Evolutionary conservation across 495 filamentous ascomycete genomes (phyloP), one percentile per base, ranked within the genome.

Genomic region (Daldinia concentrica): DNA sequence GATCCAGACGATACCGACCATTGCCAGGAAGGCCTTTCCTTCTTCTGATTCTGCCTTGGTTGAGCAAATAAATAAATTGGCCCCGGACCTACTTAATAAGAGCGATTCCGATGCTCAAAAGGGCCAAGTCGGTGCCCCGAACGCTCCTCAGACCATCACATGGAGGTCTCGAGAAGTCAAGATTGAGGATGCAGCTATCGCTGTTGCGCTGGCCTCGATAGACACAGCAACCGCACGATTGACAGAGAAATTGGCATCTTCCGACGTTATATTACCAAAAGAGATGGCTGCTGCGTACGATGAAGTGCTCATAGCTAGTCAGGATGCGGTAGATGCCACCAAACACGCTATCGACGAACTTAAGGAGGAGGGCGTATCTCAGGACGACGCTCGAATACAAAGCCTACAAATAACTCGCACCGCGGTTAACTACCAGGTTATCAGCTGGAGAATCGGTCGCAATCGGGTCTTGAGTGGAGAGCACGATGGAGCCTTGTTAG

Each of bases 101-200:
- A 87, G 88, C 43, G 86, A 86, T 11, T 80, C 83, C 3, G 89
- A 87, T 57, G 86, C 84, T 29, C 85, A 86, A 78, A 82, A 84
- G 78, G 83, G 83, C 66, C 64, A 84, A 34, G 81, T 74, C 64
- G 86, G 80, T 59, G 80, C 79, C 64, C 88, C 90, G 56, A 83
- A 88, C 45, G 81, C 90, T 6, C 91, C 94, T 0, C 89, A 90
- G 72, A 92, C 87, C 11, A 89, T 99, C 41, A 90, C 89, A 6
- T 99, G 96, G 96, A 90, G 96, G 55, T 91, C 88, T 6, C 88
- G 93, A n/a, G 91, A 90, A 51, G 94, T 97, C 6, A 87, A 90
- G 67, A 88, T 99, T 43, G 93, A 96, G 63, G 94, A 98, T 77
- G 95, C 95, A 22, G 89, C 93, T n/a, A 98, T 98, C 61, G 93